Evolutionary conservation across 1,284 basidiomycete species (phyloP).

Genomic region (Fomitopsis palustris): DNA sequence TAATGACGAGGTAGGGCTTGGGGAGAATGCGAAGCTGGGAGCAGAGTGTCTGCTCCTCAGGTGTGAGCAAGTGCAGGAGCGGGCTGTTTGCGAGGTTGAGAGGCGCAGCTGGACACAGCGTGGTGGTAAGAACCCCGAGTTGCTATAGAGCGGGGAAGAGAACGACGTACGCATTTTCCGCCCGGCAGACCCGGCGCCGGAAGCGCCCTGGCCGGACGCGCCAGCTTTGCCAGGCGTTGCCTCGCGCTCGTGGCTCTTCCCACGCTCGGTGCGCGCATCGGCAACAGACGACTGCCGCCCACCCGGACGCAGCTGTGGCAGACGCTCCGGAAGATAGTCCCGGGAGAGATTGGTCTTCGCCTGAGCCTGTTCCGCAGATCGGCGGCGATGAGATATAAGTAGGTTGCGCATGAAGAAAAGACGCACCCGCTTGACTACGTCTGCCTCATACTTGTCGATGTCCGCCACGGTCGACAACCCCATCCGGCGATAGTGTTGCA

Average conservation of each 20-base stretch:
- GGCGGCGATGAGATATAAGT: background rate
- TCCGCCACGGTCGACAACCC: slow-evolving; percentile 83
- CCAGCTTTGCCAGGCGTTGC: slow-evolving; percentile 46
- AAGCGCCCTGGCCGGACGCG: slow-evolving; percentile 23
- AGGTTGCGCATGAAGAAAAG: background rate
- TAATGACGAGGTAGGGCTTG: slow-evolving; percentile 89
- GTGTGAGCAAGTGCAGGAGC: slow-evolving; percentile 82
- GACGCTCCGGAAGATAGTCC: slow-evolving; percentile 53
- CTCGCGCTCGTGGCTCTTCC: slow-evolving; percentile 57
- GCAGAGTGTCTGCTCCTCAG: slow-evolving; percentile 86
- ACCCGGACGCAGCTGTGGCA: slow-evolving; percentile 41
- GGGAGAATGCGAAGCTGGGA: slow-evolving; percentile 85
- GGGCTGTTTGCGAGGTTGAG: slow-evolving; percentile 86
- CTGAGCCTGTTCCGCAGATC: slow-evolving; percentile 39
- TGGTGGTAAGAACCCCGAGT: slow-evolving; percentile 3
- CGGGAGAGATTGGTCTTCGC: slow-evolving; percentile 54
- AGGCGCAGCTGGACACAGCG: slow-evolving; percentile 51
- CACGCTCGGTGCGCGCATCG: slow-evolving; percentile 49
- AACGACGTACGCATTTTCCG: slow-evolving; percentile 47
- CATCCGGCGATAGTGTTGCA: slow-evolving; percentile 85
- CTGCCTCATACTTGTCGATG: slow-evolving; percentile 83
- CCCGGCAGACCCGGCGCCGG: slow-evolving; percentile 34
- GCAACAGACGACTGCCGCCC: slow-evolving; percentile 56
- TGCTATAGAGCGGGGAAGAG: slow-evolving; percentile 1
- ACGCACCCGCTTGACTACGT: slow-evolving; percentile 70